Conservation (phyloP, 768 basidiomycete species). For the Gymnopilus junonius region DNA sequence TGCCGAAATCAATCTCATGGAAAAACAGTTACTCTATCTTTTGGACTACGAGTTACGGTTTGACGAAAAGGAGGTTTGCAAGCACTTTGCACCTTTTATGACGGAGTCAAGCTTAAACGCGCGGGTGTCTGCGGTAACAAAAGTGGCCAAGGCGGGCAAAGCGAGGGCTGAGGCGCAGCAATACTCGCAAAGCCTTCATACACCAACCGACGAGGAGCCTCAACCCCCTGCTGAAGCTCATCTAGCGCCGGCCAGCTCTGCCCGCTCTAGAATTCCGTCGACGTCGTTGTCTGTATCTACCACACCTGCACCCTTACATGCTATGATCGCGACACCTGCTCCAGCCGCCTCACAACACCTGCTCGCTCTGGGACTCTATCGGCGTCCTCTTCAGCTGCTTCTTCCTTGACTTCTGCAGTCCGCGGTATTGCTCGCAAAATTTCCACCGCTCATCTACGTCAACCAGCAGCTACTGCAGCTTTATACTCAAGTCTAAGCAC, state of each 20-base stretch:
- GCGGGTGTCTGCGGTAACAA: constrained; percentile 56
- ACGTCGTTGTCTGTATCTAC: neutral
- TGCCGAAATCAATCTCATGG: constrained; percentile 92
- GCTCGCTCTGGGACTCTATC: neutral
- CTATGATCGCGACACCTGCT: neutral
- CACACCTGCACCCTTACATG: neutral
- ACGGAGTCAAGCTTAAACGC: constrained; percentile 35
- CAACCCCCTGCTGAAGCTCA: constrained; percentile 17
- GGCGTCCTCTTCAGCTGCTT: constrained; percentile 14
- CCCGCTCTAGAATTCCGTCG: neutral
- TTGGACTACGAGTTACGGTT: constrained; percentile 94
- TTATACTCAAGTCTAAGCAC: constrained; percentile 49
- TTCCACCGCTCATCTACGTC: constrained; percentile 46
- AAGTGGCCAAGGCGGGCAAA: constrained; percentile 56
- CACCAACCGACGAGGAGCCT: constrained; percentile 39
- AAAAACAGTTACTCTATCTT: constrained; percentile 91
- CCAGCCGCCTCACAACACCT: constrained; percentile 1
- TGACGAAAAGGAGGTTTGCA: constrained; percentile 78
- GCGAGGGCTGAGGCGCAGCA: constrained; percentile 54
- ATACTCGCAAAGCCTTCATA: constrained; percentile 44
- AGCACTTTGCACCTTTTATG: constrained; percentile 74
- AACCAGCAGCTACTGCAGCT: constrained; percentile 33
- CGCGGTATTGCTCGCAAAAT: constrained; percentile 63
- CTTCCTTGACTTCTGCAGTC: constrained; percentile 53
- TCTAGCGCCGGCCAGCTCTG: constrained; percentile 4